These are phyloP conservation scores for Hymenoscyphus scutula DNA, from an alignment of 2,329 filamentous ascomycete species.

Conservation along the genomic window DNA sequence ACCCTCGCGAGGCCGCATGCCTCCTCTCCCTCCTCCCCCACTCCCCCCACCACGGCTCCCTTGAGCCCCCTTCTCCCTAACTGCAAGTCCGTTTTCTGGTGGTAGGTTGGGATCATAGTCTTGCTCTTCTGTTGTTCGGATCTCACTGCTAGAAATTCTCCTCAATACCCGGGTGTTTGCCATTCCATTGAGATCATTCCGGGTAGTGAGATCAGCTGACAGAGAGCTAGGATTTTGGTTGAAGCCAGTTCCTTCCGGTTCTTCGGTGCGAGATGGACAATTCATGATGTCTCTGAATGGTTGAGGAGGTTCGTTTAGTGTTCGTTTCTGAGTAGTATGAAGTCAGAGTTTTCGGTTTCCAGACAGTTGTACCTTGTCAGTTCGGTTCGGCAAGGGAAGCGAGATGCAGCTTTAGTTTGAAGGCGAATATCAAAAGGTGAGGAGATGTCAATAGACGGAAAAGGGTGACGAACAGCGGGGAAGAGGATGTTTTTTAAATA, in stretches of 20 bases:
- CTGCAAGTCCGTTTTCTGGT: constrained; percentile 6
- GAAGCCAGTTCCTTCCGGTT: constrained; percentile 51
- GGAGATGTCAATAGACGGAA: too few species aligned
- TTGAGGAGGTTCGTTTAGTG: not conserved
- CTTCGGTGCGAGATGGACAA: constrained; percentile 61
- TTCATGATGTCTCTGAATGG: constrained; percentile 49
- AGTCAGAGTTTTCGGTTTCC: too few species aligned
- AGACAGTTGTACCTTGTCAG: not conserved
- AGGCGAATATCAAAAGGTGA: not conserved
- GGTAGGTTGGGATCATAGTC: constrained; percentile 18
- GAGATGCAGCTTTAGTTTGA: not conserved
- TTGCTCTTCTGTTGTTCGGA: constrained; percentile 30
- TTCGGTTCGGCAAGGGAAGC: not conserved
- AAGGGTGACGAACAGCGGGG: not conserved
- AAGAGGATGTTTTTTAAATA: not conserved
- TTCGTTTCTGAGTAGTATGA: not conserved
- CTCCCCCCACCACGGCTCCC: constrained; percentile 13
- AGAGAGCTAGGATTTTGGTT: constrained; percentile 61
- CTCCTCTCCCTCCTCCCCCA: constrained; percentile 13
- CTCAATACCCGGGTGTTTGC: constrained; percentile 55
- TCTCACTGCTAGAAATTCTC: constrained; percentile 40
- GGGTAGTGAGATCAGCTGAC: constrained; percentile 58
- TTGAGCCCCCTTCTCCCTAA: constrained; percentile 7
- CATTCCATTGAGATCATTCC: constrained; percentile 59
- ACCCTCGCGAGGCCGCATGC: constrained; percentile 2